These are phyloP conservation scores for Aspergillus haitiensis DNA, from an alignment of 495 filamentous ascomycete species.

Conservation along the genomic window DNA sequence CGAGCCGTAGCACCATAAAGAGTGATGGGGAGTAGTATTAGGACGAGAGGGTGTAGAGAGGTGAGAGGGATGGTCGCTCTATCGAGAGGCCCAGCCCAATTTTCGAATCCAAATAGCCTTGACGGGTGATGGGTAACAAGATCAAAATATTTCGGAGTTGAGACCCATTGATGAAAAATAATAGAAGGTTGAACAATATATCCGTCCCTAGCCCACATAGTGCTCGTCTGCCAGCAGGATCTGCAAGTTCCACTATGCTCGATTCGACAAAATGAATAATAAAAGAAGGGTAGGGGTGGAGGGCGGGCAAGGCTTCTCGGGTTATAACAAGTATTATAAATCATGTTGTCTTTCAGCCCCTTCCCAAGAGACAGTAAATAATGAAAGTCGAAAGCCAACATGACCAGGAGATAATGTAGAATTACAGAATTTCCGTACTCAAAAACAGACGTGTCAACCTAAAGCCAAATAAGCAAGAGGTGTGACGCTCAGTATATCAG, in stretches of 20 bases:
- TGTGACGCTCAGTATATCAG: constrained; percentile 16
- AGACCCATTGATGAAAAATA: constrained; percentile 23
- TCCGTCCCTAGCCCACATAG: constrained; percentile 20
- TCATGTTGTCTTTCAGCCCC: constrained; percentile 30
- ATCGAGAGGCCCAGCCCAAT: constrained; percentile 18
- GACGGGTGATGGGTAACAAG: constrained; percentile 14
- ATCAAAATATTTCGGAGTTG: constrained; percentile 10
- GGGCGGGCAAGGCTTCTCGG: constrained; percentile 18
- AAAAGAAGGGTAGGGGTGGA: not conserved
- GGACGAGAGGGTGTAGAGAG: constrained; percentile 16
- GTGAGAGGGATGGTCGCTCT: constrained; percentile 23
- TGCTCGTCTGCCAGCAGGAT: constrained; percentile 26
- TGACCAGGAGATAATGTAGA: constrained; percentile 30
- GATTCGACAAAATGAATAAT: constrained; percentile 18
- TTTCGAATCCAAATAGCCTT: constrained; percentile 21
- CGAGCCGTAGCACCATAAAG: constrained; percentile 49
- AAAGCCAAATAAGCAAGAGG: constrained; percentile 34
- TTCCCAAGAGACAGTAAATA: constrained; percentile 24
- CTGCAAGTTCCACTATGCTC: constrained; percentile 22
- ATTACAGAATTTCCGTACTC: constrained; percentile 26
- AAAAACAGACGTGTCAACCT: constrained; percentile 31
- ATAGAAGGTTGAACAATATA: constrained; percentile 32
- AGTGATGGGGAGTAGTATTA: constrained; percentile 32
- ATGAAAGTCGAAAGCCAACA: constrained; percentile 30
- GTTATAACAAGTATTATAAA: constrained; percentile 24